Evolutionary conservation across 306 rosid species (phyloP).

Genomic region (Gastrolobium bilobum): DNA sequence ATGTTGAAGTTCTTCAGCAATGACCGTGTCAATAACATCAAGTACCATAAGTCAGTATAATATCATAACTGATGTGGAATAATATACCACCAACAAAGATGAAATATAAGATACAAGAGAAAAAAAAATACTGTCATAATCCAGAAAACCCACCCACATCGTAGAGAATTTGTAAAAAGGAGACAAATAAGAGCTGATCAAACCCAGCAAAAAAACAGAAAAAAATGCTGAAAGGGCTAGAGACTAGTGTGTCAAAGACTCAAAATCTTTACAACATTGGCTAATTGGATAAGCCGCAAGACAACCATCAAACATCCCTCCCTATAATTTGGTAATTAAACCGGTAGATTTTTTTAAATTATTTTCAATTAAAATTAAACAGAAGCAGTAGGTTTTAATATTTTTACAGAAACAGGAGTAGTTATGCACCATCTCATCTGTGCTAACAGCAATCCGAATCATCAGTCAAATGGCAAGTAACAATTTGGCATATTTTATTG

Average conservation of each 20-base stretch:
- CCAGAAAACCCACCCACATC: constrained; percentile 1
- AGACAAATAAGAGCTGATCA: constrained; percentile 22
- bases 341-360: neutral
- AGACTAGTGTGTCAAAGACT: constrained; percentile 3
- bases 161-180: constrained; percentile 20
- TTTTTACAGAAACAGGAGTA: neutral
- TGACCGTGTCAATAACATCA: constrained; percentile 30
- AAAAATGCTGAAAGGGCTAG: neutral
- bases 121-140: neutral
- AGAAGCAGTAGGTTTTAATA: neutral
- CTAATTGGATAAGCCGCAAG: constrained; percentile 11
- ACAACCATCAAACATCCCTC: constrained; percentile 12
- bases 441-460: constrained; percentile 5
- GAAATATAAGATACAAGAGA: neutral
- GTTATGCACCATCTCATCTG: neutral
- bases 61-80: neutral
- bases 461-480: neutral
- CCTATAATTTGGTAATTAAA: constrained; percentile 19
- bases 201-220: neutral
- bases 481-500: neutral
- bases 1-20: constrained; percentile 86
- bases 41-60: constrained; percentile 28
- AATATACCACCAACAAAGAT: neutral
- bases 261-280: neutral
- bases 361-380: constrained; percentile 6